Evolutionary conservation across 805 yeast genomes (phyloP), one percentile per base, ranked within the genome.

Genomic region (Diddensiella transvaalensis): DNA sequence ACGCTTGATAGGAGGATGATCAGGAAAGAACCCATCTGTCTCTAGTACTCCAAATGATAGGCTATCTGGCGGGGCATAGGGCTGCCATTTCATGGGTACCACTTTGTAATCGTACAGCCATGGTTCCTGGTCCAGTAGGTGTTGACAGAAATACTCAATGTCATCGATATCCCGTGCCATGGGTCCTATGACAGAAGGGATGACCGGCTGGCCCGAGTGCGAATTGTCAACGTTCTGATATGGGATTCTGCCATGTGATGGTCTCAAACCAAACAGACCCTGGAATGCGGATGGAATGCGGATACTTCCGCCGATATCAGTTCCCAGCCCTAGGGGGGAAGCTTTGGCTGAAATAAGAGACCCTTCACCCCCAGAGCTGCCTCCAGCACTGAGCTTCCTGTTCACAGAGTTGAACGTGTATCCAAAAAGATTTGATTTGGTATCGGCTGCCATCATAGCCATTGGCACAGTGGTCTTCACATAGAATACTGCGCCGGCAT

Each of bases 291-390:
- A 70, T 1, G 83, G 83, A 44, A 71, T 68, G 47, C 83, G 65
- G 36, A 78, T 68, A 26, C 73, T 64, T 18, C 83, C 83, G 38
- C 81, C 82, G 47, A 77, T 73, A 55, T 79, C 83, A 11, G 75
- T 66, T 2, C 80, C 80, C 44, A 61, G 44, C 70, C 81, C 89
- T 38, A 83, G 42, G 66, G 71, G 68, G 5, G 77, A 67, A 3
- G 77, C 79, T 47, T 64, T 63, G 47, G 73, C 48, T 0, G 69
- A 70, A 3, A 74, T 54, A 32, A 78, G 59, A 4, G 79, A 77
- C n/a, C 75, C 79, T 45, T 77, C 83, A 41, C 83, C 83, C 4
- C 81, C 81, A 4, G 79, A 72, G 3, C 78, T 73, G 2, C 83
- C 83, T 40, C 83, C 82, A 17, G 78, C 61, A 11, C 75, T 68